Evolutionary conservation across 192 early-diverging fungal genomes (phyloP).

Genomic region (Pilobolus umbonatus): DNA sequence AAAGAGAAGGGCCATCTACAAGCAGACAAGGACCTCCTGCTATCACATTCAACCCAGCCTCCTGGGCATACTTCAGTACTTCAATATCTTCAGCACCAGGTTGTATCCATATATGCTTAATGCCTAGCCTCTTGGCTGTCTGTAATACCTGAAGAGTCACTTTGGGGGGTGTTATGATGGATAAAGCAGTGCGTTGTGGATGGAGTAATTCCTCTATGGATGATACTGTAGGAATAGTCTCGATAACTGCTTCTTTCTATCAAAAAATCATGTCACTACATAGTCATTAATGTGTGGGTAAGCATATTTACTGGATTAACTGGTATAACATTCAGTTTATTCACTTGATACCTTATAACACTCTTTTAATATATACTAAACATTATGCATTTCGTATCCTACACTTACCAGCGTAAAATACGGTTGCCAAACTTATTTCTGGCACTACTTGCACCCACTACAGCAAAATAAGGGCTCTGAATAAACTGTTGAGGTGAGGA

Average conservation of each 20-base stretch:
- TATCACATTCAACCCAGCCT: slow-evolving; percentile 47
- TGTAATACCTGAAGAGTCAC: slow-evolving; percentile 56
- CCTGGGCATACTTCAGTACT: slow-evolving; percentile 40
- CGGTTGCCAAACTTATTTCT: slow-evolving; percentile 80
- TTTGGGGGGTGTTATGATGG: slow-evolving; percentile 62
- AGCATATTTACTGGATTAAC: slow-evolving; percentile 27
- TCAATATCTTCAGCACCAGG: slow-evolving; percentile 61
- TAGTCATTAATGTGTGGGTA: background rate
- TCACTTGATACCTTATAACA: slow-evolving; percentile 23
- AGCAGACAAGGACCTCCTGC: slow-evolving; percentile 66
- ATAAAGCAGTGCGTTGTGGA: slow-evolving; percentile 48
- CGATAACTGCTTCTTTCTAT: slow-evolving; percentile 41
- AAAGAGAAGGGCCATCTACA: slow-evolving; percentile 36
- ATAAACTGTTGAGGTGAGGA: slow-evolving; percentile 25
- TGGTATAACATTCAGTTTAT: slow-evolving; percentile 24
- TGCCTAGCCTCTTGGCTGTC: slow-evolving; percentile 54
- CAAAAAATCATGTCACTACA: background rate
- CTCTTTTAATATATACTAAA: too few relatives aligned
- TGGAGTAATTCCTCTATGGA: slow-evolving; percentile 33
- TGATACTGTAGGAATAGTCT: slow-evolving; percentile 33
- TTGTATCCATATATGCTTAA: slow-evolving; percentile 67
- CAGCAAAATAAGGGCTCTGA: slow-evolving; percentile 46
- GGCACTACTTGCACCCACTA: slow-evolving; percentile 75
- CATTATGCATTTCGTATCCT: background rate
- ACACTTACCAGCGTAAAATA: slow-evolving; percentile 72